phyloP scores from a whole-genome alignment of 2,329 filamentous ascomycete genomes.

The Amphichorda felina region DNA sequence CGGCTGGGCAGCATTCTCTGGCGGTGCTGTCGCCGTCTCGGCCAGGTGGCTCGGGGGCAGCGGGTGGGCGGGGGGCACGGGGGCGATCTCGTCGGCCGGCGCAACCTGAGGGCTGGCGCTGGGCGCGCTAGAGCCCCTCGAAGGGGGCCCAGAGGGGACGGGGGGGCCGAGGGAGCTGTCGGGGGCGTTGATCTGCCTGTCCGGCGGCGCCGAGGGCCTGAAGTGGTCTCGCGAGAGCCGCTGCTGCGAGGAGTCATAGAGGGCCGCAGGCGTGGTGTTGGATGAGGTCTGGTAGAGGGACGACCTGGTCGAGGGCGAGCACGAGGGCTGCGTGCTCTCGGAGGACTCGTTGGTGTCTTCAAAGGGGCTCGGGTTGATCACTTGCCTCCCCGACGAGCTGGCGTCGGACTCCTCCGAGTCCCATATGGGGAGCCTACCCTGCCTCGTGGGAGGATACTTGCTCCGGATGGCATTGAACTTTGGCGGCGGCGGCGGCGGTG shows the following conservation, averaged over 20 bases:
- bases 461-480: no score
- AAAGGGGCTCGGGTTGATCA: not conserved
- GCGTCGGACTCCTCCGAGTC: slow-evolving; percentile 1
- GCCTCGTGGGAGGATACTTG: no score
- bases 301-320: not conserved
- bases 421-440: not conserved
- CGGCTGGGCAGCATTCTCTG: not conserved
- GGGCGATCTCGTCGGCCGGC: not conserved
- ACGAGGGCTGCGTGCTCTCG: not conserved
- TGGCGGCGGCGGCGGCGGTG: not conserved
- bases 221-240: slow-evolving; percentile 1
- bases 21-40: not conserved
- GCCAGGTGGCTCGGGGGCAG: not conserved
- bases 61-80: not conserved
- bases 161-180: not conserved
- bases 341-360: not conserved
- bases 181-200: not conserved
- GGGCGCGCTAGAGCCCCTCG: no score
- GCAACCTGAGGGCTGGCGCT: no score
- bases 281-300: not conserved
- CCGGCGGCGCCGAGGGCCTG: not conserved
- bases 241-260: not conserved
- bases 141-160: no score
- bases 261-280: not conserved
- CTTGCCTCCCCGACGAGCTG: not conserved